phyloP scores from a whole-genome alignment of 108 stramenopile genomes.

The Nitzschia putrida region DNA sequence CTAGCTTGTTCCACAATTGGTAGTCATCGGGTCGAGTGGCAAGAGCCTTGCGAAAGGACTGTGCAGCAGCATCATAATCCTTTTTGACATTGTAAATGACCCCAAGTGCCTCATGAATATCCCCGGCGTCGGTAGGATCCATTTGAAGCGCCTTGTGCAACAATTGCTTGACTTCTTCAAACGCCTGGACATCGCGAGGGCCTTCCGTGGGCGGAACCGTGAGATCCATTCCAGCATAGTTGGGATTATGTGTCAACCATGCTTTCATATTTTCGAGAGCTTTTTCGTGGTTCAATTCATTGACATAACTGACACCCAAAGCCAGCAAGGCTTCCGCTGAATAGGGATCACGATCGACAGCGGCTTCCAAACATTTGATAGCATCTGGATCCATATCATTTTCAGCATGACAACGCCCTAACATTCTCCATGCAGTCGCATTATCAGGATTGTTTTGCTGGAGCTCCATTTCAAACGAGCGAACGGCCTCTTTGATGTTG shows the following conservation, averaged over 20 bases:
- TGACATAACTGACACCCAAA: constrained; percentile 91
- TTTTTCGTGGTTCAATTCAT: constrained; percentile 86
- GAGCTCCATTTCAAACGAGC: constrained; percentile 87
- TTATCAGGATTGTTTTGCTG: constrained; percentile 69
- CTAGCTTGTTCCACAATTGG: constrained; percentile 91
- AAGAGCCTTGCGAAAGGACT: constrained; percentile 74
- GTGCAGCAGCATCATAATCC: constrained; percentile 86
- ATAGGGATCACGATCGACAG: constrained; percentile 90
- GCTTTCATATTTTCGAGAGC: constrained; percentile 80
- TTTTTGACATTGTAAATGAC: constrained; percentile 91
- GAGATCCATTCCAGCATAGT: constrained; percentile 84
- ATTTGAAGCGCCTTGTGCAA: constrained; percentile 74
- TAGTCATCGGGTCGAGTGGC: constrained; percentile 76
- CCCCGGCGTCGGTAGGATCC: constrained; percentile 64
- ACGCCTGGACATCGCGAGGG: constrained; percentile 36
- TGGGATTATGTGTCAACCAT: constrained; percentile 96
- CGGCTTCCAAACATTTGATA: constrained; percentile 87
- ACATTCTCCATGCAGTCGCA: constrained; percentile 88
- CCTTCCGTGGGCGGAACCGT: constrained; percentile 69
- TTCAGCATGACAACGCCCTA: constrained; percentile 91
- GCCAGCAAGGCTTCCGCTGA: constrained; percentile 81
- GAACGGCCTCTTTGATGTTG: constrained; percentile 78
- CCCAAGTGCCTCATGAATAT: constrained; percentile 88
- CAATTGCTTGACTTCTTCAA: constrained; percentile 86
- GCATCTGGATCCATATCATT: constrained; percentile 90